Conservation (phyloP, 192 early-diverging fungal genomes). For the Coemansia javaensis region DNA sequence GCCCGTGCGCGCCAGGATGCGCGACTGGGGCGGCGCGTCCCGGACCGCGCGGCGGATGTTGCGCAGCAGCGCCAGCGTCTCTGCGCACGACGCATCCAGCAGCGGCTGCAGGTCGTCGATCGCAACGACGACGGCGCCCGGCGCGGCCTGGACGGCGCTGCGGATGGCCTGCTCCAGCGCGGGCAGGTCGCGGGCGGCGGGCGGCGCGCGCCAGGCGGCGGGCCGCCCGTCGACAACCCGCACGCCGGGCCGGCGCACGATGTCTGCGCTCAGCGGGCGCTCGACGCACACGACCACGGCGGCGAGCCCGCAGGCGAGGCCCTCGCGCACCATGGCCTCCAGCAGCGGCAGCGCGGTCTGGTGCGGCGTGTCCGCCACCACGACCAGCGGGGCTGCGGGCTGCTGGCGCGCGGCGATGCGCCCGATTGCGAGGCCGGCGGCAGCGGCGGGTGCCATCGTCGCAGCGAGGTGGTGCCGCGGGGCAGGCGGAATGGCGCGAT, state of each 20-base stretch:
- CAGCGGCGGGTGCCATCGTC: no score
- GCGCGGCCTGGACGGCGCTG: neutral
- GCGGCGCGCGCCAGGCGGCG: no score
- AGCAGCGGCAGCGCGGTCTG: conserved; percentile 39
- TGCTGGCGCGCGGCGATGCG: conserved; percentile 39
- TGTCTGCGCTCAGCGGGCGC: conserved; percentile 17
- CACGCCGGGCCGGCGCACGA: conserved; percentile 3
- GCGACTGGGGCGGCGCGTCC: conserved; percentile 1
- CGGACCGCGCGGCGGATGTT: conserved; percentile 8
- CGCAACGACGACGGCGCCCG: conserved; percentile 1
- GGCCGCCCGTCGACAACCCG: conserved; percentile 17
- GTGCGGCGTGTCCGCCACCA: conserved; percentile 38
- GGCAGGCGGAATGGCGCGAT: no score
- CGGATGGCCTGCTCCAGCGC: neutral
- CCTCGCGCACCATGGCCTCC: conserved; percentile 36
- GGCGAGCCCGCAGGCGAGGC: conserved; percentile 15
- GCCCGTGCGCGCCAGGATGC: conserved; percentile 14
- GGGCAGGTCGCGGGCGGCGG: neutral
- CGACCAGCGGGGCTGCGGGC: conserved; percentile 20
- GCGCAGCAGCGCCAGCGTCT: conserved; percentile 28
- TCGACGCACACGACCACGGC: conserved; percentile 25
- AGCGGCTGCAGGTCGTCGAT: conserved; percentile 35
- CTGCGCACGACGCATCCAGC: conserved; percentile 13
- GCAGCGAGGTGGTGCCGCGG: no score
- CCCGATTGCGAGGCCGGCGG: conserved; percentile 24